A percentile compares a stretch with the other conserved stretches of the same genome.
Conservation (phyloP, 1,284 basidiomycete genomes). For the Moesziomyces antarcticus region DNA sequence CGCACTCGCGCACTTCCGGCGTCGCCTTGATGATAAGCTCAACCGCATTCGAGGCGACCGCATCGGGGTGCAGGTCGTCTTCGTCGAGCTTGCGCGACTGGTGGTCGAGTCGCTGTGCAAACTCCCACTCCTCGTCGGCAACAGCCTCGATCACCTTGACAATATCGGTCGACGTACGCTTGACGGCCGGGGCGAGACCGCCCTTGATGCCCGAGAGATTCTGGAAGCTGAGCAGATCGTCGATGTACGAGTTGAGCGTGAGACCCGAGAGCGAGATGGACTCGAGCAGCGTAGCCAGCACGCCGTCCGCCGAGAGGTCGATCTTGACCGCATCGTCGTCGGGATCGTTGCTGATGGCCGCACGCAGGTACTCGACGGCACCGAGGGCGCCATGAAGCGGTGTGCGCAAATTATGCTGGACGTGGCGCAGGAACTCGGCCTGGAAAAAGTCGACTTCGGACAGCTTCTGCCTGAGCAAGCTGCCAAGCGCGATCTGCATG, state of each 20-base stretch:
- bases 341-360: slow-evolving; percentile 24
- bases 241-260: slow-evolving; percentile 54
- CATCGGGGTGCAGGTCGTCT: slow-evolving; percentile 3
- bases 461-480: slow-evolving; percentile 46
- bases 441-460: slow-evolving; percentile 52
- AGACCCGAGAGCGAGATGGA: slow-evolving; percentile 49
- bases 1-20: slow-evolving; percentile 22
- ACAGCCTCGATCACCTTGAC: slow-evolving; percentile 47
- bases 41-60: slow-evolving; percentile 21
- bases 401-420: slow-evolving; percentile 59
- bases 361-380: slow-evolving; percentile 51
- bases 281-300: slow-evolving; percentile 48
- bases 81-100: slow-evolving; percentile 27
- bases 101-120: slow-evolving; percentile 41
- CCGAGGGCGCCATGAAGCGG: slow-evolving; percentile 60
- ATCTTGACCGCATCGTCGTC: slow-evolving; percentile 30
- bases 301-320: slow-evolving; percentile 43
- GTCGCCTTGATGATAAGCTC: slow-evolving; percentile 51
- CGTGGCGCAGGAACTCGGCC: slow-evolving; percentile 48
- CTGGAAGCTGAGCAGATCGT: slow-evolving; percentile 59
- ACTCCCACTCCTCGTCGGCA: slow-evolving; percentile 51
- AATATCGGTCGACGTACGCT: slow-evolving; percentile 24
- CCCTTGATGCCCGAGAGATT: slow-evolving; percentile 42
- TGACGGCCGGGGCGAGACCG: background rate
- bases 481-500: slow-evolving; percentile 29